phyloP scores from a whole-genome alignment of 2,329 filamentous ascomycete genomes.

The Colletotrichum sp. region DNA sequence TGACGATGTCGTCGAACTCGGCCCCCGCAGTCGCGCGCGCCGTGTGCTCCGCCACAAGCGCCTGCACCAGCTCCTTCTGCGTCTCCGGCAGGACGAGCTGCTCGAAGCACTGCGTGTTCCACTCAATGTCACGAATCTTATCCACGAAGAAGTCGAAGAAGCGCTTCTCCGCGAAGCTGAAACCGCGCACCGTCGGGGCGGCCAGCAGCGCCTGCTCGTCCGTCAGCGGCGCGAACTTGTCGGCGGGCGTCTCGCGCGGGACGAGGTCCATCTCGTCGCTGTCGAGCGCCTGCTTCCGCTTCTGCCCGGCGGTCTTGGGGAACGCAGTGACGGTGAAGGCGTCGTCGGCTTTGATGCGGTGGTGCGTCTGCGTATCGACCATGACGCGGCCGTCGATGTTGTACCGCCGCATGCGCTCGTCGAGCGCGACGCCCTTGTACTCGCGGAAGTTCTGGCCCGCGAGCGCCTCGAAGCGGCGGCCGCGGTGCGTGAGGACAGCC shows the following conservation, averaged over 20 bases:
- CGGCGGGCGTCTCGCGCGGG: conserved; percentile 14
- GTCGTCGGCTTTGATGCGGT: conserved; percentile 86
- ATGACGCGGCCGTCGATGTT: conserved; percentile 88
- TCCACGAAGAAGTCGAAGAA: conserved; percentile 57
- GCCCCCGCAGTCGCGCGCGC: conserved; percentile 63
- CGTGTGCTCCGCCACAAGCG: conserved; percentile 64
- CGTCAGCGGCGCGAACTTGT: conserved; percentile 27
- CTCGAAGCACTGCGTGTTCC: conserved; percentile 53
- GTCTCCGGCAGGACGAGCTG: conserved; percentile 52
- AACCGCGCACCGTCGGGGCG: conserved; percentile 54
- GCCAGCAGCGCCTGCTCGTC: conserved; percentile 46
- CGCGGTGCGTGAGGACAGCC: conserved; percentile 40
- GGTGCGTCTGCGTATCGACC: conserved; percentile 83
- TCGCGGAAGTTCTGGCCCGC: conserved; percentile 52
- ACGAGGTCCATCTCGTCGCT: conserved; percentile 27
- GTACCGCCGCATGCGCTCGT: conserved; percentile 45
- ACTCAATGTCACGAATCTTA: conserved; percentile 47
- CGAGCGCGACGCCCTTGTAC: conserved; percentile 44
- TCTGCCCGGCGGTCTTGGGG: conserved; percentile 12
- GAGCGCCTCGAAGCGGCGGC: conserved; percentile 47
- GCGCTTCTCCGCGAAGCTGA: conserved; percentile 49
- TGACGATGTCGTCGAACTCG: conserved; percentile 56
- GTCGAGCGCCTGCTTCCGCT: conserved; percentile 17
- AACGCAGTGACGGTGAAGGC: conserved; percentile 49
- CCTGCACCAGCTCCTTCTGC: conserved; percentile 55